Evolutionary conservation across 2,329 filamentous ascomycete species (phyloP).

Genomic region (Ophiostoma sp.): DNA sequence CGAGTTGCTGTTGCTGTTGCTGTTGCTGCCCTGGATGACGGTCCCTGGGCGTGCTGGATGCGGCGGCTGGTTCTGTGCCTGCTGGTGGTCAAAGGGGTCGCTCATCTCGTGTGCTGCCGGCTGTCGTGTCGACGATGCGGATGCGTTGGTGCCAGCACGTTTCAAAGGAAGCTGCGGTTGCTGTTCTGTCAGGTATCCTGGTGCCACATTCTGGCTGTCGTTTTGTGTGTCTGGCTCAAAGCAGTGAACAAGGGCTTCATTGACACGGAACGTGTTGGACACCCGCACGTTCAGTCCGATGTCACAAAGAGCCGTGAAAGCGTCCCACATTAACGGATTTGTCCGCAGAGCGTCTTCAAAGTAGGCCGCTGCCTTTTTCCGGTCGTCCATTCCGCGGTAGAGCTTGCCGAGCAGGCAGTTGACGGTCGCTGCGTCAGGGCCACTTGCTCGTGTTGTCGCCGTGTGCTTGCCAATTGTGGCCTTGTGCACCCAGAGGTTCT

Average conservation of each 20-base stretch:
- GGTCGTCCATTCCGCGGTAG: conserved; percentile 77
- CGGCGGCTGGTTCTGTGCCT: conserved; percentile 30
- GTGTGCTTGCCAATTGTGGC: conserved; percentile 82
- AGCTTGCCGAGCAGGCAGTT: conserved; percentile 83
- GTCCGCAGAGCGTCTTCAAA: conserved; percentile 86
- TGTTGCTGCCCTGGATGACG: not conserved
- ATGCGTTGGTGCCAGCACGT: conserved; percentile 41
- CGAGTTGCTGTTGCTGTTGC: not conserved
- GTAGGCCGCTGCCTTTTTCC: conserved; percentile 78
- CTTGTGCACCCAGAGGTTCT: conserved; percentile 70
- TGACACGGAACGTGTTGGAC: conserved; percentile 82
- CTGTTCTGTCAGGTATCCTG: conserved; percentile 41
- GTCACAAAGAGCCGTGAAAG: conserved; percentile 85
- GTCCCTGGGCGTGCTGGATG: not conserved
- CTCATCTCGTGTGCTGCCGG: conserved; percentile 39
- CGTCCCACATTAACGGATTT: conserved; percentile 98
- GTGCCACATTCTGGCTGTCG: conserved; percentile 35
- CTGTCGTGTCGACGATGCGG: conserved; percentile 34
- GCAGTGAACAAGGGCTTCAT: conserved; percentile 51
- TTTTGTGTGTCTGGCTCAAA: conserved; percentile 44
- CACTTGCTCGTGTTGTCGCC: conserved; percentile 69
- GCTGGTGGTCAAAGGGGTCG: conserved; percentile 56
- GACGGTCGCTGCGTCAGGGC: conserved; percentile 83
- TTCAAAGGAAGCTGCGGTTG: conserved; percentile 20
- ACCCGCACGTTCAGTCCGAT: conserved; percentile 79